phyloP scores from a whole-genome alignment of 352 stramenopile genomes.

The Elongisporangium prolatum region DNA sequence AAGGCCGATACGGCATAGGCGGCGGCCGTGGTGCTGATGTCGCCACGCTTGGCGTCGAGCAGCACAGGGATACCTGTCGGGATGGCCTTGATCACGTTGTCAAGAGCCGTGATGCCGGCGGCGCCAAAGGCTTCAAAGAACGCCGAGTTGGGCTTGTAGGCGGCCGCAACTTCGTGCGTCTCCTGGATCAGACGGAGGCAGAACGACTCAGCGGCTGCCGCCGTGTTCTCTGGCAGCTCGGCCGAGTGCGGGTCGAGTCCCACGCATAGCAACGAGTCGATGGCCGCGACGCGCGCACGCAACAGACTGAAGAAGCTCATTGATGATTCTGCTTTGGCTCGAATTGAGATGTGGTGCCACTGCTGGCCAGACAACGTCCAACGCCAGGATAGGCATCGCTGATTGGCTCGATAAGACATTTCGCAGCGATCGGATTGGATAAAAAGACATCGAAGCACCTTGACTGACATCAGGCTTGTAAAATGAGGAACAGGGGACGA shows the following conservation, averaged over 20 bases:
- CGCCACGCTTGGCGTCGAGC: constrained; percentile 97
- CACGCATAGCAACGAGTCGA: constrained; percentile 97
- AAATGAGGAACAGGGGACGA: neutral
- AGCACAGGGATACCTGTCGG: constrained; percentile 93
- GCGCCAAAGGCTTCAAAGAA: constrained; percentile 96
- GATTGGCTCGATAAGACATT: neutral
- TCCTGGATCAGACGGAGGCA: constrained; percentile 94
- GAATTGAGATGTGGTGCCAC: neutral
- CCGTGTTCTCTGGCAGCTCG: constrained; percentile 77
- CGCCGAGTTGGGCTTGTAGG: constrained; percentile 99
- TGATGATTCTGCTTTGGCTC: neutral
- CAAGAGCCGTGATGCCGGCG: constrained; percentile 87
- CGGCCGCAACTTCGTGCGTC: constrained; percentile 90
- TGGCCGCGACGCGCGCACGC: constrained; percentile 74
- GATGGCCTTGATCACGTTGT: constrained; percentile 88
- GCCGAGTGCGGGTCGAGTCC: constrained; percentile 95
- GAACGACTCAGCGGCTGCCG: constrained; percentile 91
- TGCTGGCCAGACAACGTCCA: neutral
- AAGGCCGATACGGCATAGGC: constrained; percentile 95
- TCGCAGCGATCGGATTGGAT: neutral
- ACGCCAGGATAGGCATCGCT: neutral
- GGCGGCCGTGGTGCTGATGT: constrained; percentile 97
- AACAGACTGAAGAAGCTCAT: constrained; percentile 89
- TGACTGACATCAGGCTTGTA: neutral
- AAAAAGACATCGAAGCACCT: neutral